Conservation (phyloP, 257 asterid genomes). For the Dorcoceras hygrometricum region DNA sequence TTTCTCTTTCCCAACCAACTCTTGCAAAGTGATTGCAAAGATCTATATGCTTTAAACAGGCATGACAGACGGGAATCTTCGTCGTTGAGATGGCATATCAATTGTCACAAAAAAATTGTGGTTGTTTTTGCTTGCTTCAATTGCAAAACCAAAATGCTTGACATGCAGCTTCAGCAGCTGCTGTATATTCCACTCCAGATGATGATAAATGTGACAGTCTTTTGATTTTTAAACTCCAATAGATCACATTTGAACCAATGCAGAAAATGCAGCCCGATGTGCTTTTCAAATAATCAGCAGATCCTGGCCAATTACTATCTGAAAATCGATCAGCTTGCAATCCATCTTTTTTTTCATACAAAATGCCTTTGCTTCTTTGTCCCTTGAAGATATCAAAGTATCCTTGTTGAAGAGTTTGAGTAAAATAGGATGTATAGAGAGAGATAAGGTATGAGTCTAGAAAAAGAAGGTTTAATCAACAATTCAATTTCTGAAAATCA, state of each 20-base stretch:
- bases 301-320: background rate
- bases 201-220: background rate
- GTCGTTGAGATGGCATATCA: background rate
- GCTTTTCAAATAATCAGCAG: background rate
- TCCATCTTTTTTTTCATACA: background rate
- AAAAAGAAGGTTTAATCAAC: too few relatives aligned
- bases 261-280: background rate
- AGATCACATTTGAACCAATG: background rate
- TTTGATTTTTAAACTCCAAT: background rate
- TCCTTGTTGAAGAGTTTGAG: conserved; percentile 2
- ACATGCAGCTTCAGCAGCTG: background rate
- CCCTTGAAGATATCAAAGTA: conserved; percentile 6
- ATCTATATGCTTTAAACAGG: background rate
- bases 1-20: background rate
- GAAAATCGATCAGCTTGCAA: too few relatives aligned
- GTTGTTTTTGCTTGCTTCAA: background rate
- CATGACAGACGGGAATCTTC: background rate
- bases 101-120: background rate
- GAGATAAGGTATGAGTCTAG: too few relatives aligned
- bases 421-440: too few relatives aligned
- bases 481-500: too few relatives aligned
- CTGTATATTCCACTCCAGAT: background rate
- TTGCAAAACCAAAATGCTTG: background rate
- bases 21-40: background rate
- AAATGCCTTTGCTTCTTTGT: background rate